Conservation (phyloP, 75 land plant species). For the Adiantum capillusveneris region DNA sequence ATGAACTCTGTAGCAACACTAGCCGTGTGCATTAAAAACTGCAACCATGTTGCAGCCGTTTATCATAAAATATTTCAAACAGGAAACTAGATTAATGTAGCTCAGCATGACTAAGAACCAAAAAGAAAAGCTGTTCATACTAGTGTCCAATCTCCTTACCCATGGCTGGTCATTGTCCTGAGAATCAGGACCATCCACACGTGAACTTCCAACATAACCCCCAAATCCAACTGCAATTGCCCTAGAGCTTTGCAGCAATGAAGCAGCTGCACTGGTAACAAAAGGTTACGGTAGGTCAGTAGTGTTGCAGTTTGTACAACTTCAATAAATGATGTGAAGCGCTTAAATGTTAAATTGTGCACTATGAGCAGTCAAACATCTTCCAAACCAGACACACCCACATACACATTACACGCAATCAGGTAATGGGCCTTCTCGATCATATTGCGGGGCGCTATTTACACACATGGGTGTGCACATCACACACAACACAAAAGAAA, state of each 20-base stretch:
- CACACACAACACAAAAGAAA: too few species aligned
- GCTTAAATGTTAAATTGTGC: neutral
- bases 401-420: neutral
- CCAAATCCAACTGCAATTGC: slow-evolving; percentile 69
- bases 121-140: neutral
- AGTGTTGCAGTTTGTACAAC: neutral
- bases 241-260: slow-evolving; percentile 57
- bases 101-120: neutral
- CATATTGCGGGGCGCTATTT: too few species aligned
- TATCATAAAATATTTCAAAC: neutral
- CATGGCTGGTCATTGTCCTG: slow-evolving; percentile 6
- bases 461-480: too few species aligned
- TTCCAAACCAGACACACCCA: neutral
- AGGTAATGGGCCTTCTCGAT: too few species aligned
- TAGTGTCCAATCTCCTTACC: slow-evolving; percentile 10
- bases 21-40: too few species aligned
- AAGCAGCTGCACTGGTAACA: slow-evolving; percentile 62
- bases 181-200: slow-evolving; percentile 39
- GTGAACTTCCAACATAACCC: slow-evolving; percentile 82
- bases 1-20: too few species aligned
- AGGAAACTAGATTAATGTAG: slow-evolving; percentile 5
- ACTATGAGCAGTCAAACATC: neutral
- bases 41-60: slow-evolving; percentile 5
- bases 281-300: neutral
- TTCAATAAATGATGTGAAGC: neutral